A percentile compares a stretch with the other conserved stretches of the same genome.
Conservation (phyloP, 106 monocot genomes). For the Agapanthus africanus region DNA sequence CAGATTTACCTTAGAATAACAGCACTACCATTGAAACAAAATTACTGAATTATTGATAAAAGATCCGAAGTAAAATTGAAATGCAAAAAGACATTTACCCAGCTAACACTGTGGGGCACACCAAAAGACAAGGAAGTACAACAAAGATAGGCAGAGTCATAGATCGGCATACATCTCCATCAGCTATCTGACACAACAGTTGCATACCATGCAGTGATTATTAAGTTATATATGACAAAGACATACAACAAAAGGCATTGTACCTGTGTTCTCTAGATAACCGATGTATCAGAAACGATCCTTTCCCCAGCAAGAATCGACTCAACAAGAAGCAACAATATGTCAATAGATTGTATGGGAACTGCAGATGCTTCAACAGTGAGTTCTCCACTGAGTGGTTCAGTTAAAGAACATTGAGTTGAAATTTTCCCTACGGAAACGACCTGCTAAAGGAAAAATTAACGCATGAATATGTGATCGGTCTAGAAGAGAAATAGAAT, state of each 20-base stretch:
- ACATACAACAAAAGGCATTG: background rate
- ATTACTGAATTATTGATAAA: too few relatives aligned
- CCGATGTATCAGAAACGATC: slow-evolving; percentile 26
- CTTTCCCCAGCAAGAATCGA: slow-evolving; percentile 42
- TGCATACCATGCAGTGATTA: background rate
- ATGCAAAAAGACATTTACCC: slow-evolving; percentile 18
- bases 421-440: slow-evolving; percentile 32
- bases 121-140: slow-evolving; percentile 42
- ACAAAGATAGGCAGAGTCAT: slow-evolving; percentile 42
- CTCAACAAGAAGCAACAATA: slow-evolving; percentile 38
- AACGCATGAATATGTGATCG: background rate
- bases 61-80: too few relatives aligned
- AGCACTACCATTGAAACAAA: too few relatives aligned
- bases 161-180: slow-evolving; percentile 40
- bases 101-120: slow-evolving; percentile 30
- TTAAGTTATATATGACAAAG: background rate
- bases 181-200: slow-evolving; percentile 37
- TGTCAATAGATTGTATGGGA: slow-evolving; percentile 43
- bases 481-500: background rate
- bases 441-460: slow-evolving; percentile 22
- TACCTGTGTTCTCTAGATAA: slow-evolving; percentile 41
- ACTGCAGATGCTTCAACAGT: slow-evolving; percentile 38
- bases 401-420: slow-evolving; percentile 27
- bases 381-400: slow-evolving; percentile 36
- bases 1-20: too few relatives aligned